Base-by-base conservation (phyloP, 768 basidiomycete species). In the Sistotremastrum niveocremeum region DNA sequence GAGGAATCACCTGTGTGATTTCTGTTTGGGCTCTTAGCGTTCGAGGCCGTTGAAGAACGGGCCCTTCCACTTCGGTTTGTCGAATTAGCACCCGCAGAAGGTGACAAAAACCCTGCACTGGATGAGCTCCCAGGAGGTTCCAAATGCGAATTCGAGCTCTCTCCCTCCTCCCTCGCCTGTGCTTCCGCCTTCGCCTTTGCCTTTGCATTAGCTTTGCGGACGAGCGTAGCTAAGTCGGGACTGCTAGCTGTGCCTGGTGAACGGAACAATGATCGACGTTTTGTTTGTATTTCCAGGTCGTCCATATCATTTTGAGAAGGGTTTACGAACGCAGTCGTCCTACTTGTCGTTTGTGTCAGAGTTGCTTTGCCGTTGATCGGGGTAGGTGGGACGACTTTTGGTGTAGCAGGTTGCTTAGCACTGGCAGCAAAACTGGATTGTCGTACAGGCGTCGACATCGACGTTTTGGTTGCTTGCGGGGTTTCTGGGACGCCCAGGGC, bases 201-300 rank as follows among this genome's bases (percentile, higher is more conserved):
- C 42, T 73, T 67, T 55, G 82, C 83, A 62, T 81, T 87, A 10
- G 85, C 82, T 63, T 90, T 91, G 50, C 81, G 73, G 45, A 91
- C 61, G 45, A 95, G 70, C 7, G 87, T 90, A 4, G 87, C 87
- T 20, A 95, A 70, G 63, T 97, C 91, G 30, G 91, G 93, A 57
- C 84, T 89, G 54, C 84, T 87, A 34, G 89, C 84, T 6, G 88
- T 93, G 38, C 89, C 91, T 7, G 84, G 73, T 12, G 85, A 82
- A 47, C 91, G 73, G 60, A 90, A 91, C 67, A 95, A 76, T 51
- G 84, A 86, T 42, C 87, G 75, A 39, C 87, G 74, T 60, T 84
- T 84, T 6, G 74, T 76, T 55, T 81, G 78, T 56, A 76, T 71
- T 54, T 82, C 81, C 7, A 62, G 54, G 58, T 83, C 79, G 50